Evolutionary conservation across 768 basidiomycete species (phyloP).

Genomic region (Russula olivacea): DNA sequence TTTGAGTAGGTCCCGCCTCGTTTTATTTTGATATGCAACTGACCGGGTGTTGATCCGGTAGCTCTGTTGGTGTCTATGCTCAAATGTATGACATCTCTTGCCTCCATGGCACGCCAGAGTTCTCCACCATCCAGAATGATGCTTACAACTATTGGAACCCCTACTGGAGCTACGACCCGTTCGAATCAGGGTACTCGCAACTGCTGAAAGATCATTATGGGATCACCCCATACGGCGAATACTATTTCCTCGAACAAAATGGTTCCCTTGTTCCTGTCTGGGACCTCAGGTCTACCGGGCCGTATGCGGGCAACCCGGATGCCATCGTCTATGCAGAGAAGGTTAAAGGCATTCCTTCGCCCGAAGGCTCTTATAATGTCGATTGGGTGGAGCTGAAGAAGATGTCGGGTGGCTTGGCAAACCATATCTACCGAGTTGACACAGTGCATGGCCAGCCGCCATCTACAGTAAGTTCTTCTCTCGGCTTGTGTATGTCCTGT

Average conservation of each 20-base stretch:
- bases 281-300: constrained; percentile 18
- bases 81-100: constrained; percentile 18
- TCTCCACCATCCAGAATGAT: neutral
- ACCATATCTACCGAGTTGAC: constrained; percentile 13
- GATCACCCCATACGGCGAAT: constrained; percentile 10
- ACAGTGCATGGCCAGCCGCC: constrained; percentile 20
- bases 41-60: neutral
- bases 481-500: neutral
- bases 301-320: constrained; percentile 1
- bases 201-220: neutral
- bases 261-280: constrained; percentile 6
- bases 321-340: constrained; percentile 16
- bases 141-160: constrained; percentile 4
- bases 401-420: constrained; percentile 4
- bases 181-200: neutral
- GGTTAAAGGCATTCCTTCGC: constrained; percentile 3
- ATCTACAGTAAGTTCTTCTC: neutral
- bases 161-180: neutral
- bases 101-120: neutral
- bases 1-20: constrained; percentile 4
- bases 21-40: neutral
- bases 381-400: constrained; percentile 19
- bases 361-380: neutral
- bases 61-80: constrained; percentile 18
- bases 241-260: constrained; percentile 11